Evolutionary conservation across 345 rosid genomes (phyloP).

Genomic region (Heritiera littoralis): DNA sequence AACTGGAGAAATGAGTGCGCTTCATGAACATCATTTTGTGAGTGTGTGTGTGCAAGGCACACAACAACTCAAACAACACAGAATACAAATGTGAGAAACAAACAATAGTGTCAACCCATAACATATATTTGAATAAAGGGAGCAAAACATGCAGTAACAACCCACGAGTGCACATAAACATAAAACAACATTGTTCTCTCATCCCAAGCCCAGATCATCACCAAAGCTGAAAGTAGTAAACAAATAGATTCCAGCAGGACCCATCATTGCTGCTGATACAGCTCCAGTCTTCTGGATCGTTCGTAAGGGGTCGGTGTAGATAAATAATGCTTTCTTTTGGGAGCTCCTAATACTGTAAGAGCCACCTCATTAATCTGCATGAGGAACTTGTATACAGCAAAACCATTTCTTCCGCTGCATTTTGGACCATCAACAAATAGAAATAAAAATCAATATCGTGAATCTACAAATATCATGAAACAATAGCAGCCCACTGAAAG

Average conservation of each 20-base stretch:
- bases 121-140: not conserved
- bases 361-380: slow-evolving; percentile 26
- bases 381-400: slow-evolving; percentile 43
- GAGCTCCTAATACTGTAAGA: slow-evolving; percentile 13
- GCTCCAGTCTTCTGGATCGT: slow-evolving; percentile 45
- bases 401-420: slow-evolving; percentile 51
- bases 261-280: slow-evolving; percentile 40
- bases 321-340: slow-evolving; percentile 13
- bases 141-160: slow-evolving; percentile 14
- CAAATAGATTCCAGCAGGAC: slow-evolving; percentile 39
- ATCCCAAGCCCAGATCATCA: slow-evolving; percentile 28
- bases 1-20: not conserved
- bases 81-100: slow-evolving; percentile 7
- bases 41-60: not conserved
- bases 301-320: slow-evolving; percentile 18
- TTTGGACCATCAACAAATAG: slow-evolving; percentile 5
- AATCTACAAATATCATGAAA: not conserved
- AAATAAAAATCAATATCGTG: not conserved
- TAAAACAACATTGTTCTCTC: slow-evolving; percentile 20
- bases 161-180: slow-evolving; percentile 13
- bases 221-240: slow-evolving; percentile 25
- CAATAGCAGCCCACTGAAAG: not conserved
- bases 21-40: not conserved
- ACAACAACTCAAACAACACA: slow-evolving; percentile 24
- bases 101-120: not conserved